phyloP scores from a whole-genome alignment of 2,329 filamentous ascomycete genomes.

The Nemania abortiva region DNA sequence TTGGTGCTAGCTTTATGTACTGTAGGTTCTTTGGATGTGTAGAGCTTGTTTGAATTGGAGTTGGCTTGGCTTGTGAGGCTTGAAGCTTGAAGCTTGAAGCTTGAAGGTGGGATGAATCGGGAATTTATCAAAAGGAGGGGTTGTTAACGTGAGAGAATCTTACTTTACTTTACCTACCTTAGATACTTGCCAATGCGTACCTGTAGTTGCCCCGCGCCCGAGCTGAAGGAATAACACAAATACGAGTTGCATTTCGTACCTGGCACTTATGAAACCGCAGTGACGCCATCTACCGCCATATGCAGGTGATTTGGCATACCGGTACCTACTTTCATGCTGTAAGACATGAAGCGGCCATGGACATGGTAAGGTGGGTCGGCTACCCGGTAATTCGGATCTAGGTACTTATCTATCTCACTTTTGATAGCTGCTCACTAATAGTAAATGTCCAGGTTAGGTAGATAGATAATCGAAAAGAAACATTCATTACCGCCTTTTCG shows the following conservation, averaged over 20 bases:
- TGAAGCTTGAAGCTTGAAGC: background rate
- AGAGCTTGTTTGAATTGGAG: constrained; percentile 6
- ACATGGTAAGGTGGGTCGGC: background rate
- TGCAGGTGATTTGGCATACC: constrained; percentile 38
- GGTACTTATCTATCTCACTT: too few relatives aligned
- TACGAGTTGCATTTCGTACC: background rate
- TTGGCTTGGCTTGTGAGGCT: background rate
- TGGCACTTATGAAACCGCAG: constrained; percentile 26
- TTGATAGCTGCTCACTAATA: background rate
- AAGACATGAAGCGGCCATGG: background rate
- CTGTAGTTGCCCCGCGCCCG: constrained; percentile 9
- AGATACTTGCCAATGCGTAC: background rate
- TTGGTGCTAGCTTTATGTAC: background rate
- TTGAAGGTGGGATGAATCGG: constrained; percentile 8
- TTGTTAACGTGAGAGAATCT: background rate
- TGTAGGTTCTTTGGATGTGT: background rate
- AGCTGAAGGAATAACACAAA: constrained; percentile 15
- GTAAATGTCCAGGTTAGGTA: background rate
- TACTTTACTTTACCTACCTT: background rate
- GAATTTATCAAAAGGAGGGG: constrained; percentile 9
- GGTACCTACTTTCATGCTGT: background rate
- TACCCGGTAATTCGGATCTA: background rate
- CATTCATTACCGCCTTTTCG: background rate
- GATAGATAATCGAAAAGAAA: background rate
- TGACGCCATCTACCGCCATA: constrained; percentile 39